Evolutionary conservation across 768 basidiomycete genomes (phyloP).

Genomic region (Chiua virens): DNA sequence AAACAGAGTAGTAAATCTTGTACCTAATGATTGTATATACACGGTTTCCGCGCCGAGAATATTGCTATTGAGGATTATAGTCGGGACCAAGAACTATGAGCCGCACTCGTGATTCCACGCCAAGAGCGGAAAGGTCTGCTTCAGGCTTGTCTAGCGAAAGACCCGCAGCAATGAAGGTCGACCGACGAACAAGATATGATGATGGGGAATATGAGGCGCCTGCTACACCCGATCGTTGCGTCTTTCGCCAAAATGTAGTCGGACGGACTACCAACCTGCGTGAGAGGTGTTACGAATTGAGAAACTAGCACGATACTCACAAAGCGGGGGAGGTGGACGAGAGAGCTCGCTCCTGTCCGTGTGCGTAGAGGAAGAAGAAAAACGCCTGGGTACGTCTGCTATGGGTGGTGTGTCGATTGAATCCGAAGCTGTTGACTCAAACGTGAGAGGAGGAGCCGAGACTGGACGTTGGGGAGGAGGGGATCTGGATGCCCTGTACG

Average conservation of each 20-base stretch:
- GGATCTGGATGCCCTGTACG: constrained; percentile 23
- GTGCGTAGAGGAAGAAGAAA: constrained; percentile 13
- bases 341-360: constrained; percentile 41
- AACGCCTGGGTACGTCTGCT: constrained; percentile 11
- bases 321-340: constrained; percentile 62
- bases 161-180: constrained; percentile 78
- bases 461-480: constrained; percentile 13
- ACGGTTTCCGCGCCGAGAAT: not conserved
- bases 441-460: constrained; percentile 24
- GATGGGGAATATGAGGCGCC: constrained; percentile 72
- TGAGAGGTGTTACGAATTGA: not conserved
- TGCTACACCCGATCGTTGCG: constrained; percentile 68
- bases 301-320: constrained; percentile 40
- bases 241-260: constrained; percentile 79
- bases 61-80: constrained; percentile 23
- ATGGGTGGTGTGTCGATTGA: not conserved
- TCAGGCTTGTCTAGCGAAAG: constrained; percentile 61
- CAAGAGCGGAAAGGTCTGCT: constrained; percentile 59
- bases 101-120: constrained; percentile 57
- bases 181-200: constrained; percentile 69
- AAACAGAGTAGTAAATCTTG: not conserved
- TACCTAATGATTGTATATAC: constrained; percentile 22
- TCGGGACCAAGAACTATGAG: constrained; percentile 42
- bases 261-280: constrained; percentile 59
- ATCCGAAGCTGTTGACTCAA: not conserved